phyloP scores from a whole-genome alignment of 1,284 basidiomycete genomes.

The Xerocomus nothofagi region DNA sequence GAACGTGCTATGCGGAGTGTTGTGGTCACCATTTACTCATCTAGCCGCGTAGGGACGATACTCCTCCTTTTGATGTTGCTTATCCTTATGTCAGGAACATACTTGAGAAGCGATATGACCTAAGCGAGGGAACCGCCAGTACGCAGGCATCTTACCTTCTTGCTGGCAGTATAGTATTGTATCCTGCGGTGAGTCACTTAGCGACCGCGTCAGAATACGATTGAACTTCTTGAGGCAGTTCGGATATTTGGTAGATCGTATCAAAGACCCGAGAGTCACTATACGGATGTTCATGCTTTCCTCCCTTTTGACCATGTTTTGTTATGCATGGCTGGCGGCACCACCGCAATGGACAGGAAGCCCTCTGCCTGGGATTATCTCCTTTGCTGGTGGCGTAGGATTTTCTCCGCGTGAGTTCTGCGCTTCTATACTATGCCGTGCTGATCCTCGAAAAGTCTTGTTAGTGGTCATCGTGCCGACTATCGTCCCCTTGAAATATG shows the following conservation, averaged over 20 bases:
- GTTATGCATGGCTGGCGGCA: constrained; percentile 66
- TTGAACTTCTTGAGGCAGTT: constrained; percentile 40
- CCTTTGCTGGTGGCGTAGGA: constrained; percentile 70
- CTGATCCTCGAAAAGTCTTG: constrained; percentile 47
- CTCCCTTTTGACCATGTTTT: constrained; percentile 60
- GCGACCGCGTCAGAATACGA: background rate
- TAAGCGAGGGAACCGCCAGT: constrained; percentile 62
- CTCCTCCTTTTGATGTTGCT: constrained; percentile 1
- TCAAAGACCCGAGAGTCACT: constrained; percentile 57
- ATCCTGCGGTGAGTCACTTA: constrained; percentile 54
- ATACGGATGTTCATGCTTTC: constrained; percentile 59
- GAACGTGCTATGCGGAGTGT: constrained; percentile 73
- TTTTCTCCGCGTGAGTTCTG: constrained; percentile 63
- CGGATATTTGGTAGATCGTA: constrained; percentile 60
- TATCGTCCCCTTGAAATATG: constrained; percentile 68
- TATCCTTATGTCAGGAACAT: constrained; percentile 54
- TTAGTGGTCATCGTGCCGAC: constrained; percentile 75
- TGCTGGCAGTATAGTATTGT: constrained; percentile 72
- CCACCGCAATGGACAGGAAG: constrained; percentile 57
- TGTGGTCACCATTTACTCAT: constrained; percentile 79
- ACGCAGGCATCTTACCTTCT: constrained; percentile 70
- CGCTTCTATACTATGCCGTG: background rate
- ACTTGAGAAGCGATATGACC: constrained; percentile 63
- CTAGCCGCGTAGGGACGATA: constrained; percentile 59
- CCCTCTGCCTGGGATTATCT: constrained; percentile 60